Percentiles rank a stretch among this genome's conserved stretches.
Conservation (phyloP, 345 rosid species). For the Linum trigynum region DNA sequence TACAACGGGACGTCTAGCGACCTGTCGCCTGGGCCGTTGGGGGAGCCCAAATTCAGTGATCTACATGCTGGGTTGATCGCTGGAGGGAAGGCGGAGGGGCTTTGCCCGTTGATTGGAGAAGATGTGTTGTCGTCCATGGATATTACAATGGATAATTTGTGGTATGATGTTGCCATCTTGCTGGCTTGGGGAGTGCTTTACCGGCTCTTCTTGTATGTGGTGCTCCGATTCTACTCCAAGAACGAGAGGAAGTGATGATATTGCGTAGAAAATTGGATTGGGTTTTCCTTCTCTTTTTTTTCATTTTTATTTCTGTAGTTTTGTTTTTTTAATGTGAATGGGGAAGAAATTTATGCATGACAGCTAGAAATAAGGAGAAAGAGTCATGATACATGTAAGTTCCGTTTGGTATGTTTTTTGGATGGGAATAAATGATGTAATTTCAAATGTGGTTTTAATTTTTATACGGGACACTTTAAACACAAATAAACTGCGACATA, state of each 20-base stretch:
- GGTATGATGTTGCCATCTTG: constrained; percentile 43
- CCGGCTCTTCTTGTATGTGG: constrained; percentile 42
- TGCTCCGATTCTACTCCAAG: constrained; percentile 49
- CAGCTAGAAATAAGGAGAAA: too few relatives aligned
- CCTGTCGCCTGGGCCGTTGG: constrained; percentile 52
- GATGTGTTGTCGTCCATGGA: constrained; percentile 42
- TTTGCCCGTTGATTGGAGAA: constrained; percentile 38
- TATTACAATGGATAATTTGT: constrained; percentile 29
- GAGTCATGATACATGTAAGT: too few relatives aligned
- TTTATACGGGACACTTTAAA: too few relatives aligned
- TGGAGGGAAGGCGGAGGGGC: not conserved
- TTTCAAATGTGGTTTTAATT: too few relatives aligned
- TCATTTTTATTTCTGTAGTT: not conserved
- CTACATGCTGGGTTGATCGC: constrained; percentile 15
- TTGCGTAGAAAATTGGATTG: not conserved
- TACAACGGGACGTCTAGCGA: constrained; percentile 21
- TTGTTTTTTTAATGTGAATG: too few relatives aligned
- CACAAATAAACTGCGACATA: too few relatives aligned
- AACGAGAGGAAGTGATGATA: constrained; percentile 38
- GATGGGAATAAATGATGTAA: too few relatives aligned
- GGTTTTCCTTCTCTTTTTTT: not conserved
- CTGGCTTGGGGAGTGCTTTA: constrained; percentile 57
- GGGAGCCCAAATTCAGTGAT: constrained; percentile 20
- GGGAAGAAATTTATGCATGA: too few relatives aligned
- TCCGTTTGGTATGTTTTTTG: too few relatives aligned